Base-by-base conservation (phyloP, 768 basidiomycete genomes). In the Terana coerulea region DNA sequence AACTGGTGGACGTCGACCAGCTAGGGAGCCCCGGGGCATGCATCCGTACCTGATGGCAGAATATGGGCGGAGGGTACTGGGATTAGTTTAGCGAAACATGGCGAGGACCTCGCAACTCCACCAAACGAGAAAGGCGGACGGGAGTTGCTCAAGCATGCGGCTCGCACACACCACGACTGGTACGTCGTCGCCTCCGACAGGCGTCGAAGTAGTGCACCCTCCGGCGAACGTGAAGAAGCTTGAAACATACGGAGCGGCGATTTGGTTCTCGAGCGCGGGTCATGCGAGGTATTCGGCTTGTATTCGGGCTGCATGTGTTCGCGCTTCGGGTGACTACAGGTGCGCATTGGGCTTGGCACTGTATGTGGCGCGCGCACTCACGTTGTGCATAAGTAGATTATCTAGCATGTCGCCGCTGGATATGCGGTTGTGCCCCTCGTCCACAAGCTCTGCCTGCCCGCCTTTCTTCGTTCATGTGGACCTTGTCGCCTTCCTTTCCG, bases 101-200 rank as follows among this genome's bases (percentile, higher is more conserved):
- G 22, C 4, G 31, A 31, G 24, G n/a, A 24, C 24, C 28, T 9
- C 2, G 24, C 17, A 14, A 25, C 26, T n/a, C 3, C 33, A 29
- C 53, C 60, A 3, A 63, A 64, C 29, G 60, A 61, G 22, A 59
- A 65, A 25, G 59, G 64, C 28, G 80, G 80, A 14, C 69, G 68
- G 26, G 65, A 62, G 6, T 68, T 91, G 36, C 66, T 90, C 49
- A 64, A 67, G 19, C 67, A 78, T 54, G 78, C 88, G 34, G 67
- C 70, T 21, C 77, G 74, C 28, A 79, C 75, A 10, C 66, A 65
- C 29, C 68, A 78, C 52, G 77, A 75, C 5, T 75, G 81, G 54
- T 90, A 89, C 57, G 69, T 85, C 5, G 84, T 91, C 1, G 82
- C 87, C 56, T 67, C 67, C 0, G 64, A 69, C 45, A 62, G 69